Evolutionary conservation across 306 rosid genomes (phyloP).

Genomic region (Hippophae rhamnoides): DNA sequence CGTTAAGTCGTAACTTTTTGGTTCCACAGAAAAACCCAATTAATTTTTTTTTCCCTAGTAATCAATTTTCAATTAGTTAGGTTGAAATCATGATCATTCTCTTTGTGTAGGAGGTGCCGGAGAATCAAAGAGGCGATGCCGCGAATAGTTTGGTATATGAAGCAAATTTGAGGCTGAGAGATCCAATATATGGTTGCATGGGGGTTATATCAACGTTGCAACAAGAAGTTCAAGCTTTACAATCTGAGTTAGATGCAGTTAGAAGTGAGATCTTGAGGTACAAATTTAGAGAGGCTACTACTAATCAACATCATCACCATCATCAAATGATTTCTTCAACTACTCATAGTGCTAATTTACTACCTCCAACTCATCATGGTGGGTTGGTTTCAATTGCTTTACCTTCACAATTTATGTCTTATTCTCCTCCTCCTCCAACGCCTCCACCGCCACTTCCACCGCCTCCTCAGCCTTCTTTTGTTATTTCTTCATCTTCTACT

Average conservation of each 20-base stretch:
- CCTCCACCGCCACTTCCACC: constrained; percentile 18
- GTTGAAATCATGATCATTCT: background rate
- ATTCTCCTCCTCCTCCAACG: constrained; percentile 26
- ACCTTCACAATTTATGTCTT: constrained; percentile 1
- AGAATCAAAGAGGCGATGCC: constrained; percentile 73
- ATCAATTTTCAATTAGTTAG: background rate
- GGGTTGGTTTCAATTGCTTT: constrained; percentile 28
- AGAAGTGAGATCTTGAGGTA: constrained; percentile 49
- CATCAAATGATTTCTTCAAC: constrained; percentile 37
- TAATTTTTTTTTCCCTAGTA: background rate
- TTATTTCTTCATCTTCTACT: constrained; percentile 51
- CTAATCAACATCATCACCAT: too few species aligned
- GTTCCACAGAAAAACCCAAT: background rate
- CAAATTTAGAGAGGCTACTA: constrained; percentile 54
- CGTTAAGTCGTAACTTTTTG: too few species aligned
- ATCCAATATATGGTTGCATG: constrained; percentile 89
- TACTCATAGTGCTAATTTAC: constrained; percentile 21
- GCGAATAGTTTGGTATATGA: constrained; percentile 83
- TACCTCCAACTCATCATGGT: constrained; percentile 19
- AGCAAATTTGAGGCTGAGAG: constrained; percentile 76
- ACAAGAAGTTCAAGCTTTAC: constrained; percentile 61
- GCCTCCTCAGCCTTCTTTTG: constrained; percentile 27
- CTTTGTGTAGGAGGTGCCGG: constrained; percentile 57
- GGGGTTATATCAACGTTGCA: constrained; percentile 81
- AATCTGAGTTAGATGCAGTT: constrained; percentile 42